Evolutionary conservation across 768 basidiomycete species (phyloP).

Genomic region (Cubamyces lactineus): DNA sequence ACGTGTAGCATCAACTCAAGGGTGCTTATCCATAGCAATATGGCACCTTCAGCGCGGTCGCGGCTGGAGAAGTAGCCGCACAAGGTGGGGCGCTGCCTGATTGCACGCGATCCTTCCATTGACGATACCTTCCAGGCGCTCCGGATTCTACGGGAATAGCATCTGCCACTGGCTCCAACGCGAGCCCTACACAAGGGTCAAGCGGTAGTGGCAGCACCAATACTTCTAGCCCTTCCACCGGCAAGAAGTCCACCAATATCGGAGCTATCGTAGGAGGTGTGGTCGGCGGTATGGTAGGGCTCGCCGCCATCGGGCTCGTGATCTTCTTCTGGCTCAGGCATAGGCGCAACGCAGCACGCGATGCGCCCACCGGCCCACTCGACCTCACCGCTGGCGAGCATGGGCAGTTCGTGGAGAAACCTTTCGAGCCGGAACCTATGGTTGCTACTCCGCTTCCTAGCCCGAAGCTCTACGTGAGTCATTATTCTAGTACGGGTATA

Average conservation of each 20-base stretch:
- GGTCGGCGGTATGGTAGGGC: conserved; percentile 15
- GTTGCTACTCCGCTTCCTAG: not conserved
- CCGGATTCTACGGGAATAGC: not conserved
- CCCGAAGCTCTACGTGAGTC: conserved; percentile 19
- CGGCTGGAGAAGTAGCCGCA: not conserved
- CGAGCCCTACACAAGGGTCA: not conserved
- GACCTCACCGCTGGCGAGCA: conserved; percentile 11
- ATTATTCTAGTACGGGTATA: too few species aligned
- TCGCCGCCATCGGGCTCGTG: conserved; percentile 1
- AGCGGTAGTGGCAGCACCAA: not conserved
- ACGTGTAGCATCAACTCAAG: not conserved
- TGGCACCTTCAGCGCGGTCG: conserved; percentile 3
- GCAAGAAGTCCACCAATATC: conserved; percentile 15
- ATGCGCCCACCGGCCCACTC: conserved; percentile 11
- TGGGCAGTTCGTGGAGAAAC: conserved; percentile 8
- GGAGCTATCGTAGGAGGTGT: conserved; percentile 18
- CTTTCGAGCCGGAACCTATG: not conserved
- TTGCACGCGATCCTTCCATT: not conserved
- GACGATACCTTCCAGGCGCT: not conserved
- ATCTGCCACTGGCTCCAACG: not conserved
- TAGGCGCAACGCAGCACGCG: conserved; percentile 1
- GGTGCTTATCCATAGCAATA: not conserved
- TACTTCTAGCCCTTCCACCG: not conserved
- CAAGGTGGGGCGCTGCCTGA: not conserved
- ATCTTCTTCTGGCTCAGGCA: conserved; percentile 17